Percentiles rank a stretch among this genome's conserved stretches.
These are phyloP conservation scores for Orychophragmus violaceus DNA, from an alignment of 345 rosid species.

Conservation along the genomic window DNA sequence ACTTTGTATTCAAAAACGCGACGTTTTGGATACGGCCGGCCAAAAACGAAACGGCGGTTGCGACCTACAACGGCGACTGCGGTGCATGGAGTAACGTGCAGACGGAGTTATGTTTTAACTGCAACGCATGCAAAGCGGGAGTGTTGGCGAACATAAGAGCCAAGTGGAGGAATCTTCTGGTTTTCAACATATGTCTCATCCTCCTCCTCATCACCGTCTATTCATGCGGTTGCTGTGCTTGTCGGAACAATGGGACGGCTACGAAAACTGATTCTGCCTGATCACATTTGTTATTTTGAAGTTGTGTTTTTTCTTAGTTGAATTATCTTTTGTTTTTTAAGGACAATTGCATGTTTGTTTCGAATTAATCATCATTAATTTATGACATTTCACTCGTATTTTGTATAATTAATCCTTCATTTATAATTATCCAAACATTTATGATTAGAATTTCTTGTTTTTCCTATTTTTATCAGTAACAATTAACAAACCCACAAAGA, in stretches of 20 bases:
- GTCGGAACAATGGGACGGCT: constrained; percentile 28
- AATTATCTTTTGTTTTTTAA: background rate
- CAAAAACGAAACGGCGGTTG: constrained; percentile 6
- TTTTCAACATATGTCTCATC: constrained; percentile 29
- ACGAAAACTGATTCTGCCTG: background rate
- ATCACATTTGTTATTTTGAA: background rate
- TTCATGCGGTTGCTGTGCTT: constrained; percentile 37
- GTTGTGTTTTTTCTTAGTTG: background rate
- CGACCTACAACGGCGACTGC: constrained; percentile 32
- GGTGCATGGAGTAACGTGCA: constrained; percentile 45
- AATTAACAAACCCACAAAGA: background rate
- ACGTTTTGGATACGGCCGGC: constrained; percentile 32
- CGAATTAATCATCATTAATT: background rate
- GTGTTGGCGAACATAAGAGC: constrained; percentile 36
- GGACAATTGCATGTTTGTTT: background rate
- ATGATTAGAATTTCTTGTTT: background rate
- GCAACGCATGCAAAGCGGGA: constrained; percentile 61
- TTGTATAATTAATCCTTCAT: background rate
- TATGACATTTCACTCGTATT: background rate
- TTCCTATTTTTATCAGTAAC: constrained; percentile 17
- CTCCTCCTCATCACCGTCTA: constrained; percentile 25
- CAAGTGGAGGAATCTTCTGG: constrained; percentile 38
- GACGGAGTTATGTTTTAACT: constrained; percentile 42
- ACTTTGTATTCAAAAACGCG: constrained; percentile 37
- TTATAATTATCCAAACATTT: background rate